A percentile compares a stretch with the other conserved stretches of the same genome.
These are phyloP conservation scores for Cystofilobasidium ferigula DNA, from an alignment of 768 basidiomycete species.

Conservation along the genomic window DNA sequence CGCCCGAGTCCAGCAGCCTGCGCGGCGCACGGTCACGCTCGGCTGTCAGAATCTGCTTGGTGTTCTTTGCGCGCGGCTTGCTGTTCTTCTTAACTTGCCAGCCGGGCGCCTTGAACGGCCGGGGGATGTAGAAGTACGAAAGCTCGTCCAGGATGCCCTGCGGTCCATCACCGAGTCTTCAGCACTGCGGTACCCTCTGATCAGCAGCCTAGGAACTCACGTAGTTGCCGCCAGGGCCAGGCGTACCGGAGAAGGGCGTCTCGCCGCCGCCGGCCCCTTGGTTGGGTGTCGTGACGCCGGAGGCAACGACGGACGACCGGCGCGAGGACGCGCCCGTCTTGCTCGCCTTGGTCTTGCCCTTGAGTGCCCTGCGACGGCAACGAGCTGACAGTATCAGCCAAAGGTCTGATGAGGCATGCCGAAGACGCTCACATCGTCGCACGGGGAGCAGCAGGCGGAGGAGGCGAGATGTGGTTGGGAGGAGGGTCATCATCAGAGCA, in stretches of 20 bases:
- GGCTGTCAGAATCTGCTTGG: conserved; percentile 24
- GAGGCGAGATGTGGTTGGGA: neutral
- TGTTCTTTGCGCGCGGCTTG: conserved; percentile 6
- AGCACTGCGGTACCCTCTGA: neutral
- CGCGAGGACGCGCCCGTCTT: neutral
- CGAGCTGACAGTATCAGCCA: neutral
- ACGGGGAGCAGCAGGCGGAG: too few relatives aligned
- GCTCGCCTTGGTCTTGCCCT: neutral
- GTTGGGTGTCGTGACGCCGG: neutral
- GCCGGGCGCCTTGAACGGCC: conserved; percentile 18
- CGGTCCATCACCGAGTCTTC: neutral
- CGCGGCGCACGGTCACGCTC: conserved; percentile 19
- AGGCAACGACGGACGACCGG: neutral
- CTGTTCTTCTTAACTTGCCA: conserved; percentile 22
- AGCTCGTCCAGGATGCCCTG: conserved; percentile 15
- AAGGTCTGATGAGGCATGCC: neutral
- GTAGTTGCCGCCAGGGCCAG: neutral
- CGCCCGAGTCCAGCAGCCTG: conserved; percentile 10
- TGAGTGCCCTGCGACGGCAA: neutral
- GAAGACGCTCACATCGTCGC: neutral
- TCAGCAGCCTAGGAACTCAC: neutral
- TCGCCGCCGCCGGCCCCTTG: neutral
- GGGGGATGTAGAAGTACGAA: conserved; percentile 18
- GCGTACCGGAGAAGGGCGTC: neutral
- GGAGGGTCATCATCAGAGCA: neutral